phyloP scores from a whole-genome alignment of 2,329 filamentous ascomycete genomes.

The Waltergamsia citrina region DNA sequence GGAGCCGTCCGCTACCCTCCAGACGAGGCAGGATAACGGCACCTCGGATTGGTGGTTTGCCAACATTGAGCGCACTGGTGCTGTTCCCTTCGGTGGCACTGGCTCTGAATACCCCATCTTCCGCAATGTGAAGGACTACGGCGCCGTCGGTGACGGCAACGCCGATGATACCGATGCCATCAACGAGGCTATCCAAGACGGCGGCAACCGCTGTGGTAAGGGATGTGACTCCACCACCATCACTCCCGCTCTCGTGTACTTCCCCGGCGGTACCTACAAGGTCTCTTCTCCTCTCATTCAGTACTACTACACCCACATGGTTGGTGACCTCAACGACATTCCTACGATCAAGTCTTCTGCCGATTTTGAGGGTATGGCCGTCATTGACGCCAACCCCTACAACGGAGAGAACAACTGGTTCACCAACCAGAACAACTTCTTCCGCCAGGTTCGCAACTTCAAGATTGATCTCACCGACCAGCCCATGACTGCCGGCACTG shows the following conservation, averaged over 20 bases:
- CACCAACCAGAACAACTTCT: slow-evolving; percentile 78
- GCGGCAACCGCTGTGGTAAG: slow-evolving; percentile 69
- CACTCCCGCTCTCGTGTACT: slow-evolving; percentile 83
- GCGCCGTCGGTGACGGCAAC: slow-evolving; percentile 55
- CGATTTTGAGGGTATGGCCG: slow-evolving; percentile 72
- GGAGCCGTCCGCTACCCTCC: slow-evolving; percentile 17
- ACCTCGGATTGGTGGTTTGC: slow-evolving; percentile 60
- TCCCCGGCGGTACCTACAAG: slow-evolving; percentile 78
- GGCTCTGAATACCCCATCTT: slow-evolving; percentile 58
- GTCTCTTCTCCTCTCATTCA: slow-evolving; percentile 73
- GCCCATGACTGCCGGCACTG: slow-evolving; percentile 50
- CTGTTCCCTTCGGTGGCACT: slow-evolving; percentile 43
- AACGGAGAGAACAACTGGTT: slow-evolving; percentile 59
- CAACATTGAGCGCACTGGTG: slow-evolving; percentile 59
- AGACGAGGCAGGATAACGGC: slow-evolving; percentile 3
- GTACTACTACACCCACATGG: slow-evolving; percentile 88
- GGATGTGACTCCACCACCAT: slow-evolving; percentile 77
- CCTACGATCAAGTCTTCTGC: slow-evolving; percentile 68
- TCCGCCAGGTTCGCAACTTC: slow-evolving; percentile 75
- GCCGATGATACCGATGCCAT: slow-evolving; percentile 86
- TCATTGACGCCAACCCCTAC: slow-evolving; percentile 87
- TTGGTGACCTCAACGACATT: slow-evolving; percentile 66
- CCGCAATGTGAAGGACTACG: slow-evolving; percentile 69
- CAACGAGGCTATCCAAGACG: slow-evolving; percentile 71
- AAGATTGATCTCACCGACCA: slow-evolving; percentile 65